Conservation (phyloP, 1,139 yeast genomes). For the Arxiozyma bovina region DNA sequence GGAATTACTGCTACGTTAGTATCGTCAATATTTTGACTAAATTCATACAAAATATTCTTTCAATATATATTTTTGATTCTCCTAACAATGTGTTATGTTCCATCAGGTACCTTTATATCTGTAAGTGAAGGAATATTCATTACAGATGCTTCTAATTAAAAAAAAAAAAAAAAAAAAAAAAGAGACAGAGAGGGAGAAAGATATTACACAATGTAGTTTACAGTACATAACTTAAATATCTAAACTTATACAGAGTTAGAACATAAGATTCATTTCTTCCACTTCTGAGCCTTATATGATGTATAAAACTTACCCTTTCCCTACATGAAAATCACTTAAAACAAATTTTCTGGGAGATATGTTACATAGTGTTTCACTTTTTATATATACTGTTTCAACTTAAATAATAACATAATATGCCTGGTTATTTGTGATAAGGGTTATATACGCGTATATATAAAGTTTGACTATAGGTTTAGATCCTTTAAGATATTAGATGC, state of each 20-base stretch:
- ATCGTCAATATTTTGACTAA: not conserved
- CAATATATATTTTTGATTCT: no score
- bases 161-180: no score
- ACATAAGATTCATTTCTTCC: no score
- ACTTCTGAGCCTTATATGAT: not conserved
- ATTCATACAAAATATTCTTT: no score
- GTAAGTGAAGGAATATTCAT: no score
- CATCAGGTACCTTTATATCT: no score
- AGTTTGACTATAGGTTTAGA: constrained; percentile 44
- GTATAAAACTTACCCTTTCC: not conserved
- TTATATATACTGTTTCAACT: not conserved
- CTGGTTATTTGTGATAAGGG: not conserved
- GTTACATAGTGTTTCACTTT: not conserved
- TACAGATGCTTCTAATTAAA: no score
- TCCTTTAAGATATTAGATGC: constrained; percentile 81
- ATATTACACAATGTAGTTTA: no score
- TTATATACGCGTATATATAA: not conserved
- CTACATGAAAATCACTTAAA: not conserved
- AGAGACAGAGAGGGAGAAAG: no score
- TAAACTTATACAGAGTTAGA: no score
- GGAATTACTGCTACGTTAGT: not conserved
- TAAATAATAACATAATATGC: not conserved
- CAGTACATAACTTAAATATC: not conserved
- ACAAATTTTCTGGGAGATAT: not conserved
- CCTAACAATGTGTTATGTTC: not conserved